phyloP scores from a whole-genome alignment of 2,329 filamentous ascomycete genomes.

The Curvularia verruculosa region DNA sequence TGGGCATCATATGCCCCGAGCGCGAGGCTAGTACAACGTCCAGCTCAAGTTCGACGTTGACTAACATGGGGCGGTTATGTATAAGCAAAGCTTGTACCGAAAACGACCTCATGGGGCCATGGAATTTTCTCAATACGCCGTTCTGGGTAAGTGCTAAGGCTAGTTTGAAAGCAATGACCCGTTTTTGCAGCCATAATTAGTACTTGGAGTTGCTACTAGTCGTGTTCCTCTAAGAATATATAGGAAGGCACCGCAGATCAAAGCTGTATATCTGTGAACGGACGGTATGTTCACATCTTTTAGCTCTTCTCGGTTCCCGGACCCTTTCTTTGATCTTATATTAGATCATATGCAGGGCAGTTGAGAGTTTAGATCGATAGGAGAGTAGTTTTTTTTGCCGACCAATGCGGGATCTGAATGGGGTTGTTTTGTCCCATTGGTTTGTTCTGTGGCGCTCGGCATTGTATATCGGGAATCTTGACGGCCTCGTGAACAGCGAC shows the following conservation, averaged over 20 bases:
- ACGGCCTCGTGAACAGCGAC: background rate
- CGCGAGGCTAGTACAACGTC: background rate
- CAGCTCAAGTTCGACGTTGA: slow-evolving; percentile 3
- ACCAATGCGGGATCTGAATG: background rate
- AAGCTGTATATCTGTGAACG: background rate
- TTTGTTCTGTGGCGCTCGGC: background rate
- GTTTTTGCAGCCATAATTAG: background rate
- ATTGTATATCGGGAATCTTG: background rate
- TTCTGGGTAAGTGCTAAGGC: background rate
- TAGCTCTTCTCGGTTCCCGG: background rate
- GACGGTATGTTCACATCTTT: background rate
- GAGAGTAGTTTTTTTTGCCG: background rate
- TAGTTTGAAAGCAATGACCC: background rate
- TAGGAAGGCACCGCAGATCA: background rate
- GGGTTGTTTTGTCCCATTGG: background rate
- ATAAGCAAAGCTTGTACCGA: slow-evolving; percentile 10
- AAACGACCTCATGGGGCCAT: background rate
- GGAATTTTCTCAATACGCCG: background rate
- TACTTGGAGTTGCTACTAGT: background rate
- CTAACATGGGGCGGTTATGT: slow-evolving; percentile 9
- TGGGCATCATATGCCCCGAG: background rate
- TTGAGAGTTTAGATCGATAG: background rate
- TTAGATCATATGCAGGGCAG: background rate
- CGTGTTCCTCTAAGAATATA: background rate
- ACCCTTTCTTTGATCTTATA: background rate